Base-by-base conservation (phyloP, 768 basidiomycete genomes). In the Polyporus arcularius region DNA sequence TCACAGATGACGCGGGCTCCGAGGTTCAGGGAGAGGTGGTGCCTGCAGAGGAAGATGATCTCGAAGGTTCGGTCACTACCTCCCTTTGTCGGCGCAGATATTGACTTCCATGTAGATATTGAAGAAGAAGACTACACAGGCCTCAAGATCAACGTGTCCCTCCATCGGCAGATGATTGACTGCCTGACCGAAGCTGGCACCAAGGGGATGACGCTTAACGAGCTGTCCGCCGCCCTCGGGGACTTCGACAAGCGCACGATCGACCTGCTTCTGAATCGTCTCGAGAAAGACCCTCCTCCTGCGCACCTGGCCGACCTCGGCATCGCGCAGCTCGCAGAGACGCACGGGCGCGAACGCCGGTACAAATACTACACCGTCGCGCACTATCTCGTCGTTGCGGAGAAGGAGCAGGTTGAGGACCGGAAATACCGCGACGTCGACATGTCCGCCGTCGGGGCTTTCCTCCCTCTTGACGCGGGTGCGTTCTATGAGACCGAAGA, bases 151-250 rank as follows among this genome's bases (percentile, higher is more conserved):
- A 88, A 88, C 68, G 68, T 85, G 9, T 85, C 90, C 2, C 80
- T 95, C 50, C 90, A 94, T 66, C 84, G 85, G 58, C 94, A 95
- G 72, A 85, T 94, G 9, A 76, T 89, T n/a, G 81, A 90, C 62
- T 72, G 92, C 31, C 72, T 95, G 18, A 83, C 89, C 64, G 83
- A 85, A 47, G 80, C 90, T 9, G 90, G 87, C 3, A 79, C 80
- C 0, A 76, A 74, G 43, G 92, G 92, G 38, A 81, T 90, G 79
- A 93, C 89, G 30, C 74, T 92, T 46, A 87, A 83, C 72, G 88
- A 90, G 70, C 74, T 91, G 11, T 84, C 87, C 45, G 65, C 68
- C 12, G 78, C 83, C 32, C 77, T 94, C 18, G 82, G 84, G 64
- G 79, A 85, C 62, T 89, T 94, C 61, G 90, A 95, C 71, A 84